Evolutionary conservation across 1,284 basidiomycete species (phyloP), one percentile per base, ranked within the genome.

Genomic region (Inonotus hispidus): DNA sequence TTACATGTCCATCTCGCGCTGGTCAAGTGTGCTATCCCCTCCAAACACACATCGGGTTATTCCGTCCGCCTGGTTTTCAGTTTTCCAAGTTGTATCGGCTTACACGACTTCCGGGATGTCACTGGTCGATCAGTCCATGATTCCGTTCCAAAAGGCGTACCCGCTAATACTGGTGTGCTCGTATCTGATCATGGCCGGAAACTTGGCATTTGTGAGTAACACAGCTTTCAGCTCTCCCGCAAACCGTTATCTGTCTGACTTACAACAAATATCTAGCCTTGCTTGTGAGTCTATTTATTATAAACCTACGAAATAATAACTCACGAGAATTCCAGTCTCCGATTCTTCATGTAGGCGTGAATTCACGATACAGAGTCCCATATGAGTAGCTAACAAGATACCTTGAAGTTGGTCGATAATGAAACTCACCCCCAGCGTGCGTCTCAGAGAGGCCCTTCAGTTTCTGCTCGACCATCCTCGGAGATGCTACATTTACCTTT

Each of bases 401-500:
- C 11, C 32, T 41, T 8, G 29, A 64, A 93, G 90, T 59, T 98
- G 94, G 94, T 70, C 73, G 6, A 69, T 90, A 53, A 82, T 85
- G 27, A 89, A 89, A 69, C 59, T 84, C 13, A 81, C 88, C 13
- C 84, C 86, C 1, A 71, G 70, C 8, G 67, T 90, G 8, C 81
- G 84, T 1, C 68, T 83, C 0, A 80, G 85, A 61, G 93, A 97
- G 74, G 93, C 94, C 0, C 76, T 97, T 1, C 87, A 88, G 60
- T 99, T 99, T 72, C 80, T 98, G 5, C 82, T 99, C n/a, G 95
- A 98, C 70, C 96, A 98, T 69, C 96, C 96, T 19, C 84, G 95
- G 23, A 83, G 95, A 64, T 94, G 96, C 75, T 98, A 93, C 71
- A 85, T 96, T 45, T 95, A 97, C 72, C 82, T 99, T 7, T 98